phyloP scores from a whole-genome alignment of 2,329 filamentous ascomycete species.

The Pyrenophora tritici-repentis region DNA sequence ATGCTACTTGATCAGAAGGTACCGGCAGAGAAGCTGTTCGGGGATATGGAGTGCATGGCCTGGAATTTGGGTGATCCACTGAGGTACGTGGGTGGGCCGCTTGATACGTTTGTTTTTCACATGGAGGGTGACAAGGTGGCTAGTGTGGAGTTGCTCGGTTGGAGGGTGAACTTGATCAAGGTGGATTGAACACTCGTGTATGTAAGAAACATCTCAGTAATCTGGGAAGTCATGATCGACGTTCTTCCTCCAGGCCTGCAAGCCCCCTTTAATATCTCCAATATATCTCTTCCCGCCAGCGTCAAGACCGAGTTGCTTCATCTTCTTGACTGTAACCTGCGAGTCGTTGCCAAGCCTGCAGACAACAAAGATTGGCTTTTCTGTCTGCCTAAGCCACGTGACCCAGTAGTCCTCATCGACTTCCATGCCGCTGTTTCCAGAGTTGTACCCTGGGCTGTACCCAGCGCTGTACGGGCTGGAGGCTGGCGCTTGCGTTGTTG shows the following conservation, averaged over 20 bases:
- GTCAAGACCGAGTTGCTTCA: constrained; percentile 66
- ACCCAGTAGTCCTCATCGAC: constrained; percentile 35
- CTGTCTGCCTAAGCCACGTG: constrained; percentile 30
- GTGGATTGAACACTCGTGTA: not conserved
- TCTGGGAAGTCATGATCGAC: constrained; percentile 66
- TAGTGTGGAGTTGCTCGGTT: constrained; percentile 23
- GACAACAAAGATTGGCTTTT: constrained; percentile 68
- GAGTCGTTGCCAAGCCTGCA: constrained; percentile 81
- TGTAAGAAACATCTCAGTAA: constrained; percentile 48
- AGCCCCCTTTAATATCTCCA: constrained; percentile 72
- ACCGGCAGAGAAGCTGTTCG: constrained; percentile 13
- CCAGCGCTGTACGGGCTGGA: not conserved
- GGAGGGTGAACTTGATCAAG: constrained; percentile 17
- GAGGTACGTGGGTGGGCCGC: constrained; percentile 24
- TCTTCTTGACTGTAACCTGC: constrained; percentile 68
- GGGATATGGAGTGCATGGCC: constrained; percentile 27
- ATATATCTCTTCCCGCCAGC: constrained; percentile 62
- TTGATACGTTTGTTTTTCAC: constrained; percentile 28
- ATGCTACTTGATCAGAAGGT: constrained; percentile 21
- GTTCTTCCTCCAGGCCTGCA: constrained; percentile 72
- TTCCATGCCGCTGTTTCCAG: constrained; percentile 9
- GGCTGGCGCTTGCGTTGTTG: constrained; percentile 25
- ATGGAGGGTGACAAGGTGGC: constrained; percentile 2
- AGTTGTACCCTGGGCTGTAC: too few relatives aligned
- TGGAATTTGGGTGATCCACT: constrained; percentile 27